Conservation (phyloP, 208 protist species). For the Vickermania spadyakhi region DNA sequence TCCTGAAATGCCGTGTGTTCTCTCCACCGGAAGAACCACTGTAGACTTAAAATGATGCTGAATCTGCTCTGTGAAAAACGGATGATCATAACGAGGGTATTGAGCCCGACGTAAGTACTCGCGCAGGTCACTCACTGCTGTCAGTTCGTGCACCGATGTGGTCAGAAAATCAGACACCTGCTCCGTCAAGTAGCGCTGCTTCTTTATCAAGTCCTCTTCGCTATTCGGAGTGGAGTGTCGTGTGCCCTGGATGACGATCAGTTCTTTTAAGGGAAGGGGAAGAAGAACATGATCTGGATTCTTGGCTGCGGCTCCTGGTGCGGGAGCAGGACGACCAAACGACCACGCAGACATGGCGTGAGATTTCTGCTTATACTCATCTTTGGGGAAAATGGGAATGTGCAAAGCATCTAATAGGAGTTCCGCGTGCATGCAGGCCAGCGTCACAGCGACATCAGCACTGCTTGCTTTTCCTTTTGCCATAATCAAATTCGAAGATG, state of each 20-base stretch:
- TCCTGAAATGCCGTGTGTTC: conserved; percentile 64
- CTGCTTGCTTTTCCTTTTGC: conserved; percentile 61
- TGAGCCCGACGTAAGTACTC: conserved; percentile 9
- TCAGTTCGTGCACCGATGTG: conserved; percentile 27
- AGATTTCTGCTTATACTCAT: conserved; percentile 40
- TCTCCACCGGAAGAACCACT: conserved; percentile 65
- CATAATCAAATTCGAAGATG: no score
- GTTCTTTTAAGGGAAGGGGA: conserved; percentile 53
- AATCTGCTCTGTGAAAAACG: conserved; percentile 57
- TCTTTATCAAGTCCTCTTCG: conserved; percentile 60
- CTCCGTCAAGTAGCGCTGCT: conserved; percentile 40
- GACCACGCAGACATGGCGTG: conserved; percentile 72
- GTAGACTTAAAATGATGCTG: conserved; percentile 42
- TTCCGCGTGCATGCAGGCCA: conserved; percentile 86
- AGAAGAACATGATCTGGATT: conserved; percentile 34
- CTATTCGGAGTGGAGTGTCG: conserved; percentile 8
- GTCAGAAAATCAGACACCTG: conserved; percentile 53
- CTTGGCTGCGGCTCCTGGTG: conserved; percentile 31
- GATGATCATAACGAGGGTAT: conserved; percentile 25
- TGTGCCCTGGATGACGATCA: conserved; percentile 11
- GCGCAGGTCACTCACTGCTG: conserved; percentile 12
- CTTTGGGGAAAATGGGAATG: conserved; percentile 49
- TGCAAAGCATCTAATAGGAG: conserved; percentile 63
- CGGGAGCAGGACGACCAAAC: conserved; percentile 62
- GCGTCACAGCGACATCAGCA: conserved; percentile 33